Evolutionary conservation across 805 yeast genomes (phyloP).

Genomic region (Maudiozyma saulgeensis): DNA sequence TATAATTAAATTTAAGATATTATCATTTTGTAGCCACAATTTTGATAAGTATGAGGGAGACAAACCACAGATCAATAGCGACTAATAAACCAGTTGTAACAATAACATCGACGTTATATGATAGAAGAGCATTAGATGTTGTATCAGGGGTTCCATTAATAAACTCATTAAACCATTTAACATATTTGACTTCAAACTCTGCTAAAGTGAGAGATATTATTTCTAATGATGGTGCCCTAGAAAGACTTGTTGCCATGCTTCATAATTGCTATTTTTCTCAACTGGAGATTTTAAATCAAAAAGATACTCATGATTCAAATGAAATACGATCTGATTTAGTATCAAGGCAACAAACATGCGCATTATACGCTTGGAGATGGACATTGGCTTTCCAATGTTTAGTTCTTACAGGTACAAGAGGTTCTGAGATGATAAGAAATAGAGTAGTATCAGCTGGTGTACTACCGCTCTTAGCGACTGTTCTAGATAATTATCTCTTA

Average conservation of each 20-base stretch:
- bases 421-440: constrained; percentile 75
- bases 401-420: constrained; percentile 85
- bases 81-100: constrained; percentile 87
- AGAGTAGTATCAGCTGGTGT: constrained; percentile 88
- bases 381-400: constrained; percentile 87
- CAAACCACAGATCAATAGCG: constrained; percentile 70
- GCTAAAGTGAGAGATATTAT: constrained; percentile 86
- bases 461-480: constrained; percentile 83
- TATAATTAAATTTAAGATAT: too few species aligned
- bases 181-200: constrained; percentile 76
- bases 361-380: constrained; percentile 94
- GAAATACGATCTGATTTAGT: constrained; percentile 9
- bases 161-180: constrained; percentile 81
- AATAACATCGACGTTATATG: constrained; percentile 81
- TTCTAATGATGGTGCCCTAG: constrained; percentile 84
- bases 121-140: constrained; percentile 84
- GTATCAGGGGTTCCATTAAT: constrained; percentile 84
- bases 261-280: constrained; percentile 56
- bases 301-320: neutral
- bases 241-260: constrained; percentile 73
- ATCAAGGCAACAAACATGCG: constrained; percentile 29
- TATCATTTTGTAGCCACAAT: neutral
- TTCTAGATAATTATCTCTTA: constrained; percentile 72
- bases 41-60: constrained; percentile 62
- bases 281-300: constrained; percentile 10